Evolutionary conservation across 805 yeast genomes (phyloP).

Genomic region (Pichia eremophila): DNA sequence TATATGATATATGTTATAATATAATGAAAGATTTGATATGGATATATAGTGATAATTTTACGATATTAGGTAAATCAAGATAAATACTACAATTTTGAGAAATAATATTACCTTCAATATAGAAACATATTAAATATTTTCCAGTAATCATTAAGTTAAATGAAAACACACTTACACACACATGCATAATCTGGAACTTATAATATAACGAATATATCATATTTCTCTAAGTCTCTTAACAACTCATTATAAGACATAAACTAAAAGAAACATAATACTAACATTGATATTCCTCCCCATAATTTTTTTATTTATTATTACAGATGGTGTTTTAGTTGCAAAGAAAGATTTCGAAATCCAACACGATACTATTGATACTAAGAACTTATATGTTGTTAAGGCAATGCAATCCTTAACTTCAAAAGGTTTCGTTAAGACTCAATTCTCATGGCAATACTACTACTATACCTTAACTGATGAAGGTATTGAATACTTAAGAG

Average conservation of each 20-base stretch:
- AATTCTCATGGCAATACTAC: slow-evolving; percentile 99
- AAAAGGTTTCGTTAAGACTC: slow-evolving; percentile 98
- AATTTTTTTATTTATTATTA: slow-evolving; percentile 9
- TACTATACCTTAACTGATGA: slow-evolving; percentile 99
- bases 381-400: slow-evolving; percentile 95
- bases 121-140: too few species aligned
- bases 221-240: neutral
- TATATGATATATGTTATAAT: too few species aligned
- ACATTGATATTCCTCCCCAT: slow-evolving; percentile 5
- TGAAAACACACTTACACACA: too few species aligned
- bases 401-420: slow-evolving; percentile 99
- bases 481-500: slow-evolving; percentile 98
- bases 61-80: too few species aligned
- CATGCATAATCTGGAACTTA: too few species aligned
- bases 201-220: too few species aligned
- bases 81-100: too few species aligned
- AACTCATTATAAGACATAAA: too few species aligned
- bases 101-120: too few species aligned
- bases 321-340: slow-evolving; percentile 99
- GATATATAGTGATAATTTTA: too few species aligned
- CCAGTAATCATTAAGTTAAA: too few species aligned
- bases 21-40: too few species aligned
- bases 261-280: slow-evolving; percentile 10
- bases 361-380: slow-evolving; percentile 98
- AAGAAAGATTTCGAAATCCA: slow-evolving; percentile 97